Percentiles rank a stretch among this genome's conserved stretches.
These are phyloP conservation scores for Pestalotiopsis sp. DNA, from an alignment of 2,329 filamentous ascomycete species.

Conservation along the genomic window DNA sequence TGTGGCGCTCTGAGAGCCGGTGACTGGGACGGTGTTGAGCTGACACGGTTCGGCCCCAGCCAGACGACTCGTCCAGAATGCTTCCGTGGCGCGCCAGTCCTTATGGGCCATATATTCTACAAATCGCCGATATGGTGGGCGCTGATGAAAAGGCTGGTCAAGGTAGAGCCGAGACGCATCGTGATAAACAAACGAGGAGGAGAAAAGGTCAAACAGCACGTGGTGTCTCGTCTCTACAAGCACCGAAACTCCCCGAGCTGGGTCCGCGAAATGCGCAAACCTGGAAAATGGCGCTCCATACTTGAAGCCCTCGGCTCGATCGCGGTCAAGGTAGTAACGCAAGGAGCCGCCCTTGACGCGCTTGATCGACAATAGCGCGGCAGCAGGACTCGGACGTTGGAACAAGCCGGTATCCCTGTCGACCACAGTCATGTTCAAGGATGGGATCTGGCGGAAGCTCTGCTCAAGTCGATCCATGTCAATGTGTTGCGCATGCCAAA, in stretches of 20 bases:
- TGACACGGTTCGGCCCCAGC: not conserved
- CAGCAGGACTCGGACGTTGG: not conserved
- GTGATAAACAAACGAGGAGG: not conserved
- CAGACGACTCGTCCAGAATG: not conserved
- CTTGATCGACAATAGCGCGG: not conserved
- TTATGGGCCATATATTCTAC: not conserved
- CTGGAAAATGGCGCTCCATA: not conserved
- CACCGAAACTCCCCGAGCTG: not conserved
- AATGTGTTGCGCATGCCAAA: not conserved
- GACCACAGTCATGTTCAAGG: not conserved
- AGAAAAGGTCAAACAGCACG: not conserved
- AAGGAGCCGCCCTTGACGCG: not conserved
- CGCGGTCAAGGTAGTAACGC: not conserved
- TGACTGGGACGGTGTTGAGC: not conserved
- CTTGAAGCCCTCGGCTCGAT: not conserved
- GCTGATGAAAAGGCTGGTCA: not conserved
- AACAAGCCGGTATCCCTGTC: not conserved
- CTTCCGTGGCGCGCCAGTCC: not conserved
- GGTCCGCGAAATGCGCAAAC: not conserved
- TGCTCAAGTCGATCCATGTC: not conserved
- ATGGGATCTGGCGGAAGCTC: not conserved
- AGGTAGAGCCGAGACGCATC: not conserved
- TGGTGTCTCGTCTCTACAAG: not conserved
- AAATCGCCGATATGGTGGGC: not conserved
- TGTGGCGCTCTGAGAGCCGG: not conserved